Conservation (phyloP, 2,329 filamentous ascomycete species). For the Fusarium sp. region DNA sequence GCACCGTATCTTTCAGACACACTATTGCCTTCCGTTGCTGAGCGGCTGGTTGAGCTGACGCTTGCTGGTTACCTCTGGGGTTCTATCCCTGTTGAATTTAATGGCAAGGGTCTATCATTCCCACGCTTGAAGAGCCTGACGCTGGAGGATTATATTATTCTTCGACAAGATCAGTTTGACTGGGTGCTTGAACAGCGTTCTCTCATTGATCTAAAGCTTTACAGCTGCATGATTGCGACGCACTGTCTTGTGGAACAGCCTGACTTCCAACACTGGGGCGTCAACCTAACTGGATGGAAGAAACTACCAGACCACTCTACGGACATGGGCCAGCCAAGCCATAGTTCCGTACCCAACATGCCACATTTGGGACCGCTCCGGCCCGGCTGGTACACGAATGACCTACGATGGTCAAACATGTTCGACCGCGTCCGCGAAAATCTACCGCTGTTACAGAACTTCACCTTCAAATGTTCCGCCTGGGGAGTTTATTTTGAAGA, state of each 20-base stretch:
- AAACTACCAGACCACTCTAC: background rate
- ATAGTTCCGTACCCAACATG: background rate
- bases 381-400: background rate
- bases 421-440: slow-evolving; percentile 33
- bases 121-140: slow-evolving; percentile 32
- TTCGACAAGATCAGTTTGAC: slow-evolving; percentile 40
- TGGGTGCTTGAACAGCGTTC: slow-evolving; percentile 38
- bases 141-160: slow-evolving; percentile 23
- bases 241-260: background rate
- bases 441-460: background rate
- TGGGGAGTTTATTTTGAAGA: background rate
- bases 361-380: background rate
- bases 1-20: slow-evolving; percentile 34
- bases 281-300: slow-evolving; percentile 25
- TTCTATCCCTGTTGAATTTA: slow-evolving; percentile 34
- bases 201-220: slow-evolving; percentile 11
- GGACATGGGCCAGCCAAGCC: rapidly evolving
- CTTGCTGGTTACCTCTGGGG: slow-evolving; percentile 37
- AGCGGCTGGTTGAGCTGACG: slow-evolving; percentile 37
- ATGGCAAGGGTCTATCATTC: slow-evolving; percentile 33
- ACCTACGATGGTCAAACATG: slow-evolving; percentile 35
- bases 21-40: slow-evolving; percentile 22
- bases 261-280: background rate
- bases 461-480: background rate
- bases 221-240: slow-evolving; percentile 20